Conservation (phyloP, 768 basidiomycete genomes). For the Agrocybe chaxingu region DNA sequence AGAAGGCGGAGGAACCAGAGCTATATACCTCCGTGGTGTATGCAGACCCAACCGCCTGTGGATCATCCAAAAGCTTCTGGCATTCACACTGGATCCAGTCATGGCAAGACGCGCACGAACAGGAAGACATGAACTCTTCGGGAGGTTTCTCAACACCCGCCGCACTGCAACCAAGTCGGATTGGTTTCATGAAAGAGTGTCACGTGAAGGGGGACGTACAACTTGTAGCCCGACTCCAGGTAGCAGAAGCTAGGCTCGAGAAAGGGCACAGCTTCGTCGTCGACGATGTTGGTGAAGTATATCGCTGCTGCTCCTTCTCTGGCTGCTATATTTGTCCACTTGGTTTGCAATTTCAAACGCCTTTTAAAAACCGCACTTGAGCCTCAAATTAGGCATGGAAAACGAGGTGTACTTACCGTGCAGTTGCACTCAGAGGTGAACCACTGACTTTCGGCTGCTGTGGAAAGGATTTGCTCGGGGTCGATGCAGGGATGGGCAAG, state of each 20-base stretch:
- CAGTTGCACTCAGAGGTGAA: not conserved
- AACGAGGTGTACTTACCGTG: not conserved
- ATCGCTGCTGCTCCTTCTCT: conserved; percentile 29
- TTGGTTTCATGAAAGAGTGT: not conserved
- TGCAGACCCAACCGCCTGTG: conserved; percentile 33
- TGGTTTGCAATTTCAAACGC: conserved; percentile 23
- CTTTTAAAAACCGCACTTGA: conserved; percentile 7
- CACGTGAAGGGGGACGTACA: conserved; percentile 30
- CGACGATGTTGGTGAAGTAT: conserved; percentile 35
- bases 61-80: conserved; percentile 37
- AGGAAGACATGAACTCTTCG: conserved; percentile 35
- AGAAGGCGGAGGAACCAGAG: not conserved
- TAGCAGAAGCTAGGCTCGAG: conserved; percentile 45
- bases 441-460: not conserved
- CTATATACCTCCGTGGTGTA: conserved; percentile 38
- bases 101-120: conserved; percentile 39
- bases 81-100: conserved; percentile 40
- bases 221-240: conserved; percentile 48
- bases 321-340: conserved; percentile 31
- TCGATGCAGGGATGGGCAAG: not conserved
- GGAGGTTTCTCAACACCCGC: conserved; percentile 14
- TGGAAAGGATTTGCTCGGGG: not conserved
- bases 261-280: conserved; percentile 42
- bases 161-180: conserved; percentile 8
- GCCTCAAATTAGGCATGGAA: not conserved